Base-by-base conservation (phyloP, 2,329 filamentous ascomycete species). In the Setomelanomma holmii region DNA sequence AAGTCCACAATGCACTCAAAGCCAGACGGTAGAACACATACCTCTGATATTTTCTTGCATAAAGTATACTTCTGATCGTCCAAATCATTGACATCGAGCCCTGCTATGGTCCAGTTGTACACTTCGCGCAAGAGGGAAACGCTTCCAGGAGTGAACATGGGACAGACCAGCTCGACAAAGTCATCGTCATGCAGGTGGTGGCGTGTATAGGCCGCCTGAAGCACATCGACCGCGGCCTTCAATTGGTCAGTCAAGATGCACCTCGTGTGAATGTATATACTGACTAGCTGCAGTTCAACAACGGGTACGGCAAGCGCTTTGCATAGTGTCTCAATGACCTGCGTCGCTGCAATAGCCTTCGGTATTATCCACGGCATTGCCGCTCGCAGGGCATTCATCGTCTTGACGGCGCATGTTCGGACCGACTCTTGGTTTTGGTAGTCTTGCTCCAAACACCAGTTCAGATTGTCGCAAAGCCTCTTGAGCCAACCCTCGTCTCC, bases 11-110 rank as follows among this genome's bases (percentile, higher is more conserved):
- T n/a, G n/a, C n/a, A n/a, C 12, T 19, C 30, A 41, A 56, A 41
- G 46, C 56, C 34, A 46, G 43, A 24, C 33, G 24, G 27, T 33
- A 42, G 7, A 45, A 14, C 16, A 38, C 77, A 60, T 81, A 92
- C 90, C 84, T 99, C 95, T 1, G 93, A 92, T 40, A 98, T 85
- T 75, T 96, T 97, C 78, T 98, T 98, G 35, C 90, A 87, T 62
- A 97, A 86, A 49, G 91, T 86, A 72, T 99, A 98, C 71, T 92
- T 96, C 67, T 92, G 88, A 67, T 96, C 91, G 61, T 97, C 90
- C 52, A 96, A 86, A 63, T 96, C 89, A 53, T 90, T 85, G 3
- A 90, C 83, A 58, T 93, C 87, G 53, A 91, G 84, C 58, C 92
- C 89, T 38, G 93, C 87, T 10, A 86, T 76, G 4, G 91, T 90